Percentiles rank a stretch among this genome's conserved stretches.
Evolutionary conservation across 140 eudicot genomes (phyloP).

Genomic region (Anethum foeniculum): DNA sequence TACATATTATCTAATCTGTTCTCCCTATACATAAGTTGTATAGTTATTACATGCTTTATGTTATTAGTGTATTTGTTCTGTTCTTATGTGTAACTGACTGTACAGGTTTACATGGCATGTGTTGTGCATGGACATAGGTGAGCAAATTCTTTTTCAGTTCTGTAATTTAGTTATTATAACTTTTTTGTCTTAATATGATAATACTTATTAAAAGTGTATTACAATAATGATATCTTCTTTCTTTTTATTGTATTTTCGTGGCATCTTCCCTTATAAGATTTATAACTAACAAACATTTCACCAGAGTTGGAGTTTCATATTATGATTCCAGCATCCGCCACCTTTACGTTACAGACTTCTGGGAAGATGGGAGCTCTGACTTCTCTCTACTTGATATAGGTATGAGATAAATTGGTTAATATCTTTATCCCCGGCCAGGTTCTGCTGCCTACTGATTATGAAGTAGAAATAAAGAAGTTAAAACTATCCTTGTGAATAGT

Average conservation of each 20-base stretch:
- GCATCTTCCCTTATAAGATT: background rate
- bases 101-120: constrained; percentile 95
- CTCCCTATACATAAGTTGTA: constrained; percentile 5
- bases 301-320: constrained; percentile 89
- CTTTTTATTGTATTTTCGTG: background rate
- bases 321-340: constrained; percentile 75
- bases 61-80: background rate
- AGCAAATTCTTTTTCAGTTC: constrained; percentile 10
- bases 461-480: too few species aligned
- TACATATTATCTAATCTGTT: background rate
- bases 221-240: background rate
- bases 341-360: constrained; percentile 81
- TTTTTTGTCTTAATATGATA: background rate
- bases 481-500: background rate
- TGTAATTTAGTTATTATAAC: background rate
- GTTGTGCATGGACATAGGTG: constrained; percentile 74
- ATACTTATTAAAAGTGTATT: background rate
- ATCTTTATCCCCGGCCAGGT: background rate
- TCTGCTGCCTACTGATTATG: constrained; percentile 1
- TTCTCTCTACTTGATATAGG: constrained; percentile 78
- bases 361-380: constrained; percentile 71
- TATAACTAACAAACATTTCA: constrained; percentile 14
- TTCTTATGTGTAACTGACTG: constrained; percentile 8
- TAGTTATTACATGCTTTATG: background rate
- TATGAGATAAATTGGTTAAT: constrained; percentile 23